Percentiles rank a stretch among this genome's conserved stretches.
Conservation (phyloP, 805 yeast genomes). For the Scheffersomyces coipomensis region DNA sequence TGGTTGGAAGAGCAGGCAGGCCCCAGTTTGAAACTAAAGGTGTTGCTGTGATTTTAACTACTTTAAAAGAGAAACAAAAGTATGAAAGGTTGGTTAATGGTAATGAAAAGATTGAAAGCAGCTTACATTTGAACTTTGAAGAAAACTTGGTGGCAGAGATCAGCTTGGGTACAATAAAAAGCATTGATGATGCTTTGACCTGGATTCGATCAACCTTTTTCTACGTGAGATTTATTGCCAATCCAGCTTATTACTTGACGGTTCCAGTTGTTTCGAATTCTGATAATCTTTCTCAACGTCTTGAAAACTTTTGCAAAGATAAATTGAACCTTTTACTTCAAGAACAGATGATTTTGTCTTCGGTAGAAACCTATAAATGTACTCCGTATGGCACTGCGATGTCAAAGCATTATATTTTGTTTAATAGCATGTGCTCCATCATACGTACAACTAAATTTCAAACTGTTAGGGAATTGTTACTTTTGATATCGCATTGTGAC, state of each 20-base stretch:
- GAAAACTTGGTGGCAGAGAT: conserved; percentile 16
- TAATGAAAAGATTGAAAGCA: conserved; percentile 45
- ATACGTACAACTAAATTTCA: conserved; percentile 14
- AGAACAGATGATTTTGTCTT: conserved; percentile 23
- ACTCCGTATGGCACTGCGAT: conserved; percentile 47
- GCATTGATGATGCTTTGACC: conserved; percentile 34
- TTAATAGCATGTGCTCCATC: conserved; percentile 41
- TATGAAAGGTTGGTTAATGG: conserved; percentile 45
- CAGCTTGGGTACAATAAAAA: conserved; percentile 28
- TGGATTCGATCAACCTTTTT: conserved; percentile 53
- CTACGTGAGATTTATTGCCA: conserved; percentile 40
- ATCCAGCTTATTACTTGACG: conserved; percentile 41
- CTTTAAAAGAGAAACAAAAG: conserved; percentile 22
- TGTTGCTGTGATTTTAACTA: conserved; percentile 51
- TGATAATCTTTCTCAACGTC: neutral
- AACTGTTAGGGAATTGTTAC: conserved; percentile 15
- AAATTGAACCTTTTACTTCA: conserved; percentile 27
- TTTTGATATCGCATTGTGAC: conserved; percentile 27
- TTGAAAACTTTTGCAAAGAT: neutral
- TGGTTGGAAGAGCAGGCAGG: conserved; percentile 68
- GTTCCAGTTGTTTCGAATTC: conserved; percentile 11
- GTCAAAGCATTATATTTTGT: conserved; percentile 47
- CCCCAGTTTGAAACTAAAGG: conserved; percentile 55
- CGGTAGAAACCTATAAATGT: conserved; percentile 16
- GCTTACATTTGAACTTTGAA: conserved; percentile 15